Percentiles rank a stretch among this genome's conserved stretches.
phyloP scores from a whole-genome alignment of 306 rosid species.

The Cicer chorassanicum region DNA sequence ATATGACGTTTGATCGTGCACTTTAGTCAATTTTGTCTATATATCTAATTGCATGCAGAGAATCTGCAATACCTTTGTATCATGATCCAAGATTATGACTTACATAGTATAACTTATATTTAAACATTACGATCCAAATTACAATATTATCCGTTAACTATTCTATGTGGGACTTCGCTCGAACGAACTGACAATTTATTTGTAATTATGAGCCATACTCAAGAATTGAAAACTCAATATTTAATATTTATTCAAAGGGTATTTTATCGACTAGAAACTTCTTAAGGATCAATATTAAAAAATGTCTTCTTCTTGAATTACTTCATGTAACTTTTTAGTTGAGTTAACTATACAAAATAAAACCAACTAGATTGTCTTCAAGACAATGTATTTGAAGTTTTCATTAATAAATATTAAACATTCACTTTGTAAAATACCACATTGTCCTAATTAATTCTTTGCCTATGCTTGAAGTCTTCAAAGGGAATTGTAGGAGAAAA shows the following conservation, averaged over 20 bases:
- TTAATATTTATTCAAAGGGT: neutral
- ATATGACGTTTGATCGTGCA: no score
- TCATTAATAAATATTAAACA: constrained; percentile 24
- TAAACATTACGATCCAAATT: no score
- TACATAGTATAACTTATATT: no score
- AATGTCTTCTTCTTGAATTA: neutral
- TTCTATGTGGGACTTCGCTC: no score
- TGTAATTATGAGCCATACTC: neutral
- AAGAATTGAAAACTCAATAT: neutral
- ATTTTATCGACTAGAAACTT: neutral
- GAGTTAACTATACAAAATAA: neutral
- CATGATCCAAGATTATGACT: no score
- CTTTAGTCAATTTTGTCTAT: no score
- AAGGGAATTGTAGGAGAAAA: constrained; percentile 27
- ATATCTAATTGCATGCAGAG: rapidly evolving
- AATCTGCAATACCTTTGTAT: no score
- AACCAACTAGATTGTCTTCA: constrained; percentile 19
- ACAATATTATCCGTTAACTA: no score
- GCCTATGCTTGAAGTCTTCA: constrained; percentile 31
- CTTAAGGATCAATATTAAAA: neutral
- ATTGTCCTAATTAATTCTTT: constrained; percentile 36
- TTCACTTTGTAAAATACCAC: constrained; percentile 6
- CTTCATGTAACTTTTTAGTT: constrained; percentile 1
- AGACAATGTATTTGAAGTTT: constrained; percentile 23
- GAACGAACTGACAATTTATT: no score